Evolutionary conservation across 2,329 filamentous ascomycete species (phyloP), one percentile per base, ranked within the genome.

Genomic region (Pseudopyricularia cyperi): DNA sequence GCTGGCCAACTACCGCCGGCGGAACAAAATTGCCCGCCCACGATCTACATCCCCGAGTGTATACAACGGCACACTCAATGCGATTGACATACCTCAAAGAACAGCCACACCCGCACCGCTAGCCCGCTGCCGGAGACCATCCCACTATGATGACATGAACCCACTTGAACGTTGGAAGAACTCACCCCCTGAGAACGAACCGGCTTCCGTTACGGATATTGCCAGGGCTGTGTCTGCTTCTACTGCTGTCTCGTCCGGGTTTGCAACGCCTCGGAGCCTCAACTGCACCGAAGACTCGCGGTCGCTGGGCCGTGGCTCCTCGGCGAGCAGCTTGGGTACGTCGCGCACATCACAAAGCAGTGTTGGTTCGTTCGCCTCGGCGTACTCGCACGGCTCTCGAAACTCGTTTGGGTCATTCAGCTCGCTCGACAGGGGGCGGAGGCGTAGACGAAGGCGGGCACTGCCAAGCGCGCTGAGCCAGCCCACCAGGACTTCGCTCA

Each of bases 1-100:
- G 89, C 79, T 95, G 47, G 89, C 89, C 54, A 95, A 95, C 66
- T 89, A 89, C 53, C 82, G 89, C 44, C 80, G 89, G 53, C 78
- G 89, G 56, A 83, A 87, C 59, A 95, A 95, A 69, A 81, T 85
- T 52, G 79, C 82, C 48, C 73, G 79, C 2, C 80, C 80, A 47
- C 76, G 83, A 56, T 81, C 79, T 30, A 80, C 76, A 17, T 90
- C 87, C 4, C 86, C 88, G 1, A 79, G 83, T 58, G 70, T 83
- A 46, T 76, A 80, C 26, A 76, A 74, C 56, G 74, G 69, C 56
- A 76, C 78, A 52, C 76, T 76, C 19, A 72, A 73, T 52, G 79
- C 83, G 5, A 83, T 95, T 55, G 82, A 90, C 56, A 90, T 95
- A 52, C 86, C 88, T 11, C 71, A 75, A 60, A 70, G 76, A 60